Evolutionary conservation across 2,329 filamentous ascomycete genomes (phyloP), one percentile per base, ranked within the genome.

Genomic region (Aspergillus unguis): DNA sequence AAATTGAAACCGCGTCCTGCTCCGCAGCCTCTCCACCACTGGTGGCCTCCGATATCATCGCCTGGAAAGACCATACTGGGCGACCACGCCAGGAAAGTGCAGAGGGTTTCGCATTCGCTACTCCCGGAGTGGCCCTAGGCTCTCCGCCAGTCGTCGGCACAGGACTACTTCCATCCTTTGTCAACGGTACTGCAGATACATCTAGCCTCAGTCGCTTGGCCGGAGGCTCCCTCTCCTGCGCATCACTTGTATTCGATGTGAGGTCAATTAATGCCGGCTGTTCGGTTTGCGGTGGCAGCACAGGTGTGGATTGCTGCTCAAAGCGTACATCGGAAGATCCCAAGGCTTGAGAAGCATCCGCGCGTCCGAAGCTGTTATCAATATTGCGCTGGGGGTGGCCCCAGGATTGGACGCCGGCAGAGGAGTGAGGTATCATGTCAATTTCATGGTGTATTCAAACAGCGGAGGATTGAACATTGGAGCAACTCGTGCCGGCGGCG

Each of bases 361-460:
- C 53, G 46, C 62, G 62, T 58, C 60, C 63, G 46, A 61, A 50
- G 58, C 57, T 64, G 56, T 59, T 65, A 62, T 68, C 67, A 53
- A 65, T 56, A 52, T 62, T 50, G 55, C 65, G 66, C 58, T 65
- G 59, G 53, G 66, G 65, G 52, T 68, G 66, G 53, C 65, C 67
- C 69, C 68, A 71, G 52, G 65, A 57, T 66, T 72, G 70, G 62
- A 67, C 65, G 62, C 69, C 68, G 60, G 66, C 66, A 55, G 69
- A 71, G 57, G 71, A 62, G 67, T 71, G 66, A 54, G 70, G 68
- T 58, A 71, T 73, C 71, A 74, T 74, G 62, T 66, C 65, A 65
- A 63, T 62, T 51, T 66, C 67, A 74, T 73, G 63, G 60, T 68
- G 65, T 67, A 61, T 62, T 48, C 59, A 54, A 57, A 57, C 56